These are phyloP conservation scores for Harrya chromipes DNA, from an alignment of 768 basidiomycete genomes.

Conservation along the genomic window DNA sequence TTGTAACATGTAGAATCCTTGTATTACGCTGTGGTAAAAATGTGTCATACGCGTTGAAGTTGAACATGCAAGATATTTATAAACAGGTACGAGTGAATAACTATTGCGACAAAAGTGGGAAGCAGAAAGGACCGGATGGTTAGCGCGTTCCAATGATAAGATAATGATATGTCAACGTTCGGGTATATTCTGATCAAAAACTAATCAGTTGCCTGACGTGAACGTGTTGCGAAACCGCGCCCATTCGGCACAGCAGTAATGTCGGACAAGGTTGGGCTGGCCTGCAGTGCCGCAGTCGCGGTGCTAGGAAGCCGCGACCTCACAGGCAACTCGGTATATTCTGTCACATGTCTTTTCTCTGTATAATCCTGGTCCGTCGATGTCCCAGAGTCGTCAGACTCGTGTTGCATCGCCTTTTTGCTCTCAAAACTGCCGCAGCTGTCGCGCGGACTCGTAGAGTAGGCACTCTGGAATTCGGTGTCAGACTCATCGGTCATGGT, in stretches of 20 bases:
- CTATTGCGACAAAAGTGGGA: slow-evolving; percentile 17
- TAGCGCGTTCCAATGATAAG: slow-evolving; percentile 15
- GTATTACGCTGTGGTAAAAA: slow-evolving; percentile 21
- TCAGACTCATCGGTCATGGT: slow-evolving; percentile 66
- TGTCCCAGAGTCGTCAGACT: slow-evolving; percentile 31
- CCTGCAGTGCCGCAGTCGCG: slow-evolving; percentile 47
- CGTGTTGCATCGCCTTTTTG: slow-evolving; percentile 20
- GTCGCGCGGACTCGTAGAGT: slow-evolving; percentile 68
- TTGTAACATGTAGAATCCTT: slow-evolving; percentile 21
- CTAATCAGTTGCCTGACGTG: slow-evolving; percentile 19
- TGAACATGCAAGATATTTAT: slow-evolving; percentile 18
- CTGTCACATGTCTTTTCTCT: slow-evolving; percentile 28
- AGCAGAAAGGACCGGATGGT: slow-evolving; percentile 14
- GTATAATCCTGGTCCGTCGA: slow-evolving; percentile 31
- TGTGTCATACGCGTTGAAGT: slow-evolving; percentile 27
- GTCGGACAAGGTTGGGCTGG: slow-evolving; percentile 40
- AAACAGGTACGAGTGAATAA: slow-evolving; percentile 27
- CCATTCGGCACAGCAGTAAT: slow-evolving; percentile 32
- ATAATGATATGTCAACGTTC: slow-evolving; percentile 15
- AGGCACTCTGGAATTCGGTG: slow-evolving; percentile 86
- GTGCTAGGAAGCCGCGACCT: slow-evolving; percentile 58
- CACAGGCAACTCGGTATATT: slow-evolving; percentile 34
- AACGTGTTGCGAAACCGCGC: slow-evolving; percentile 21
- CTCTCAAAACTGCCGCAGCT: slow-evolving; percentile 53
- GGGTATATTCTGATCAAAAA: slow-evolving; percentile 31